Conservation (phyloP, 2,329 filamentous ascomycete genomes). For the Fusarium fujikuroi region DNA sequence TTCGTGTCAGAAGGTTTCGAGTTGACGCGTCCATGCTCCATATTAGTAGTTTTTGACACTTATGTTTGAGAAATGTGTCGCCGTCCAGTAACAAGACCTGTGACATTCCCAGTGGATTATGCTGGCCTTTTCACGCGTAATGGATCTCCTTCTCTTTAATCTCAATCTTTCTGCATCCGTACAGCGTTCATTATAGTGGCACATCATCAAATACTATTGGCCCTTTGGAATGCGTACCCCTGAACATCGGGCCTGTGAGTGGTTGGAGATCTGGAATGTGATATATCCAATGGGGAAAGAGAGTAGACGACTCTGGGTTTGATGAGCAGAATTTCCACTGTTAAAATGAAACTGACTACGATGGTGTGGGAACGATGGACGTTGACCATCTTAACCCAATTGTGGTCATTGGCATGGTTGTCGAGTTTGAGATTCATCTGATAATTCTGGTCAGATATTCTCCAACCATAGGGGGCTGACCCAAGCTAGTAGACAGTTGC, state of each 20-base stretch:
- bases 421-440: constrained; percentile 4
- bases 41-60: constrained; percentile 1
- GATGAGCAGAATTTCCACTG: too few species aligned
- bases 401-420: constrained; percentile 14
- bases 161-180: constrained; percentile 18
- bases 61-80: constrained; percentile 32
- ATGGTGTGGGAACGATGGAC: neutral
- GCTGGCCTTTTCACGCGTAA: constrained; percentile 14
- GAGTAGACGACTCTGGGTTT: constrained; percentile 2
- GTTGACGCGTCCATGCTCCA: constrained; percentile 38
- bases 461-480: neutral
- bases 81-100: constrained; percentile 18
- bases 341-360: constrained; percentile 1
- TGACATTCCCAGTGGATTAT: constrained; percentile 8
- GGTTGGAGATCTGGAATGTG: constrained; percentile 28
- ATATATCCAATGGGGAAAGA: constrained; percentile 22
- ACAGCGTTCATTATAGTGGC: neutral
- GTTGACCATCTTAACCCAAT: constrained; percentile 16
- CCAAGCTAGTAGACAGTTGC: neutral
- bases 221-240: constrained; percentile 17
- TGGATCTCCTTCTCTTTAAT: constrained; percentile 7
- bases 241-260: constrained; percentile 35
- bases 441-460: neutral
- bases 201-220: constrained; percentile 14
- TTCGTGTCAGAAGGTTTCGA: constrained; percentile 24